These are phyloP conservation scores for Trichoderma atroviride DNA, from an alignment of 2,329 filamentous ascomycete genomes.

Conservation along the genomic window DNA sequence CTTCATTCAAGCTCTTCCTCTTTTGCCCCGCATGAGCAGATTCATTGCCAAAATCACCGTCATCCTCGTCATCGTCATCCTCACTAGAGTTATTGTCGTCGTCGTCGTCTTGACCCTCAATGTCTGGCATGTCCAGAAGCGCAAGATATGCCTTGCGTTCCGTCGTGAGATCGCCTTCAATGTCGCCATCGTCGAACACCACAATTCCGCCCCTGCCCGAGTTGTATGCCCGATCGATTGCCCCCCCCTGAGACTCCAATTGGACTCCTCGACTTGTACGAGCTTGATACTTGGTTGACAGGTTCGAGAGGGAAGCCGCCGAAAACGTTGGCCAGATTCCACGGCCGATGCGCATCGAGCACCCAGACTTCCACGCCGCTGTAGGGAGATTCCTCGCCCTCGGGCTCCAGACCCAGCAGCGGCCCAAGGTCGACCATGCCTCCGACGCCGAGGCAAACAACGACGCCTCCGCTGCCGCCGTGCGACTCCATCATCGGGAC, in stretches of 20 bases:
- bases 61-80: slow-evolving; percentile 50
- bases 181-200: slow-evolving; percentile 94
- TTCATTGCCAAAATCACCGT: slow-evolving; percentile 44
- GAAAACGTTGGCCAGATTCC: slow-evolving; percentile 94
- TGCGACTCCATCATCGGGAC: slow-evolving; percentile 82
- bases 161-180: slow-evolving; percentile 74
- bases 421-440: slow-evolving; percentile 86
- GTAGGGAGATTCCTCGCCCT: slow-evolving; percentile 68
- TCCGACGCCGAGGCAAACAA: slow-evolving; percentile 90
- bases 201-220: slow-evolving; percentile 85
- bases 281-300: slow-evolving; percentile 50
- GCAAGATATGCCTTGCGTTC: slow-evolving; percentile 84
- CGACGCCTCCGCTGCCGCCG: slow-evolving; percentile 84
- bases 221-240: slow-evolving; percentile 70
- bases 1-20: slow-evolving; percentile 76
- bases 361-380: slow-evolving; percentile 95
- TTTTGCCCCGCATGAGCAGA: slow-evolving; percentile 61
- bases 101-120: slow-evolving; percentile 75
- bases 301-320: slow-evolving; percentile 67
- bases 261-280: slow-evolving; percentile 56
- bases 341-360: slow-evolving; percentile 85
- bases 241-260: slow-evolving; percentile 74
- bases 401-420: slow-evolving; percentile 69
- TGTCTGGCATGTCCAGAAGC: slow-evolving; percentile 87
- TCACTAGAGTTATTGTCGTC: slow-evolving; percentile 60